These are phyloP conservation scores for Uncinocarpus reesii DNA, from an alignment of 2,329 filamentous ascomycete species.

Conservation along the genomic window DNA sequence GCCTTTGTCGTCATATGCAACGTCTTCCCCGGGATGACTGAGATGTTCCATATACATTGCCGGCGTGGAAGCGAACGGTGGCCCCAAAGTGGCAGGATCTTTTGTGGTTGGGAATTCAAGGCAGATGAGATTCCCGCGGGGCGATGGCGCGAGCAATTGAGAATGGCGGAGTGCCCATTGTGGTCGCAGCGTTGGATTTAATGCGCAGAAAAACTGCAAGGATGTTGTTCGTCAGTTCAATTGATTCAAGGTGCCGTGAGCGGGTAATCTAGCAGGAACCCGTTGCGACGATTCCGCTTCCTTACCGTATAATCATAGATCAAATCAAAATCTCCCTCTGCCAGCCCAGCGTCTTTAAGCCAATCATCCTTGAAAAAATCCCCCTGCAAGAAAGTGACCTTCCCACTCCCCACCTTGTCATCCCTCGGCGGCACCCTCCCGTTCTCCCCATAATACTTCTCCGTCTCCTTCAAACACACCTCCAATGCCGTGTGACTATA, in stretches of 20 bases:
- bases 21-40: constrained; percentile 55
- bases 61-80: constrained; percentile 61
- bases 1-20: constrained; percentile 51
- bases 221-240: neutral
- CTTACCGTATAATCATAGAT: constrained; percentile 55
- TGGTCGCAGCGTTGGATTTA: constrained; percentile 46
- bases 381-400: constrained; percentile 34
- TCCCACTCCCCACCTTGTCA: constrained; percentile 29
- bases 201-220: constrained; percentile 50
- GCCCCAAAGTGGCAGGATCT: constrained; percentile 53
- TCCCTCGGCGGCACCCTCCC: constrained; percentile 30
- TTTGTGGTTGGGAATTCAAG: constrained; percentile 73
- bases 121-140: constrained; percentile 46
- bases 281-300: constrained; percentile 6
- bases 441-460: constrained; percentile 23
- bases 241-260: too few relatives aligned
- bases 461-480: constrained; percentile 29
- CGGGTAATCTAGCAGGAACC: neutral
- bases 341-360: constrained; percentile 27
- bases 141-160: constrained; percentile 42
- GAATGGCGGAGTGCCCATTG: constrained; percentile 48
- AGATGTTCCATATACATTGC: constrained; percentile 64
- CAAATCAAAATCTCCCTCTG: constrained; percentile 35
- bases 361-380: constrained; percentile 40
- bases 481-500: constrained; percentile 44